Percentiles rank a stretch among this genome's conserved stretches.
phyloP scores from a whole-genome alignment of 1,284 basidiomycete species.

The Ustilago loliicola region DNA sequence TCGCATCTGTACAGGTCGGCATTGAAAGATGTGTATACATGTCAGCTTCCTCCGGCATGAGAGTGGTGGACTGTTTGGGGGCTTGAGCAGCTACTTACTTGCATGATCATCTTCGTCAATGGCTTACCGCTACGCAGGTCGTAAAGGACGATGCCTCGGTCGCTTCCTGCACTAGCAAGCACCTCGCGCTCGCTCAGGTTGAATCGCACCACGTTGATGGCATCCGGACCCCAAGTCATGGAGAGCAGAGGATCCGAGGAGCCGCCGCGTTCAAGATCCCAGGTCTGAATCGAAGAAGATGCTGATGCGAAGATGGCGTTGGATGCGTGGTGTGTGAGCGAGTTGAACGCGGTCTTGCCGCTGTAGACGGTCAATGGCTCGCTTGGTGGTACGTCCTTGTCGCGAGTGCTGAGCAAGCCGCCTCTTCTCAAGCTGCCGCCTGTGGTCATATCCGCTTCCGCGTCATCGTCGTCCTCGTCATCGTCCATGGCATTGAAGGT shows the following conservation, averaged over 20 bases:
- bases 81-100: too few relatives aligned
- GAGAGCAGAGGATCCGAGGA: conserved; percentile 75
- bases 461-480: conserved; percentile 67
- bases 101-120: conserved; percentile 89
- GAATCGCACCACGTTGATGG: conserved; percentile 87
- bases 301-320: conserved; percentile 93
- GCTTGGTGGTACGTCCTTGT: conserved; percentile 49
- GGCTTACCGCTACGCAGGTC: conserved; percentile 96
- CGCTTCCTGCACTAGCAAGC: conserved; percentile 90
- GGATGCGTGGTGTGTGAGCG: conserved; percentile 91
- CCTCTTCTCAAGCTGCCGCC: conserved; percentile 54
- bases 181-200: conserved; percentile 94
- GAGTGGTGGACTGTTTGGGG: too few relatives aligned
- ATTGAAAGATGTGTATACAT: too few relatives aligned
- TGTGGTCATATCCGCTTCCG: conserved; percentile 53
- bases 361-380: conserved; percentile 67
- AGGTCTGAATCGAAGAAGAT: conserved; percentile 91
- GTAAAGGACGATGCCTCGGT: conserved; percentile 94
- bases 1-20: conserved; percentile 72
- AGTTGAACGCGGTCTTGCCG: conserved; percentile 74
- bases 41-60: too few relatives aligned
- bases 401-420: conserved; percentile 60
- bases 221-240: conserved; percentile 77
- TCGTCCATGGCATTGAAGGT: conserved; percentile 54
- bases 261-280: conserved; percentile 88